Evolutionary conservation across 768 basidiomycete genomes (phyloP).

Genomic region (Candolleomyces eurysporus): DNA sequence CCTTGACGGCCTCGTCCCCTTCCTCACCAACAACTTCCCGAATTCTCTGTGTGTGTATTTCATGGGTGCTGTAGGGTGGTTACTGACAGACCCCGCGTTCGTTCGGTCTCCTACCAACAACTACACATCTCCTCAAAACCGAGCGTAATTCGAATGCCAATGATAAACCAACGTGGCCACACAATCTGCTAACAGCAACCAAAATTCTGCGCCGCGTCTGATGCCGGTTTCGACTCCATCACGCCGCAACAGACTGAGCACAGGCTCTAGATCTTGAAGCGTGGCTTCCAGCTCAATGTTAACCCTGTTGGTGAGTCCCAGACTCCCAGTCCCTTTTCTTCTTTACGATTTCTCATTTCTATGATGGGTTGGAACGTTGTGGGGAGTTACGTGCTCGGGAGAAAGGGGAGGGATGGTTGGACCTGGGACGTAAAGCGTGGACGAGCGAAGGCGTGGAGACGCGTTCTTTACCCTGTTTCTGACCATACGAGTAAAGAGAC

Average conservation of each 20-base stretch:
- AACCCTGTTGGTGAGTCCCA: slow-evolving; percentile 84
- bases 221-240: slow-evolving; percentile 98
- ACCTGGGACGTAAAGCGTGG: slow-evolving; percentile 6
- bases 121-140: no score
- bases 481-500: not conserved
- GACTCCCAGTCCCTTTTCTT: slow-evolving; percentile 5
- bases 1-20: no score
- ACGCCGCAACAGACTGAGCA: slow-evolving; percentile 98
- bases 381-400: not conserved
- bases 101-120: no score
- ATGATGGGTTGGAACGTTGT: no score
- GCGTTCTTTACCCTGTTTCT: not conserved
- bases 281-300: slow-evolving; percentile 99
- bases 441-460: not conserved
- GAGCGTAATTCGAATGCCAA: no score
- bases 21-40: no score
- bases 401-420: not conserved
- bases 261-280: slow-evolving; percentile 97
- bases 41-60: no score
- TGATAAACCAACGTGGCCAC: no score
- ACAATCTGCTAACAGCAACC: not conserved
- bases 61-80: no score
- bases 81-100: no score
- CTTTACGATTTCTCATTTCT: not conserved
- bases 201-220: slow-evolving; percentile 86